phyloP scores from a whole-genome alignment of 495 filamentous ascomycete species.

The Sabuloglossum arenarium region DNA sequence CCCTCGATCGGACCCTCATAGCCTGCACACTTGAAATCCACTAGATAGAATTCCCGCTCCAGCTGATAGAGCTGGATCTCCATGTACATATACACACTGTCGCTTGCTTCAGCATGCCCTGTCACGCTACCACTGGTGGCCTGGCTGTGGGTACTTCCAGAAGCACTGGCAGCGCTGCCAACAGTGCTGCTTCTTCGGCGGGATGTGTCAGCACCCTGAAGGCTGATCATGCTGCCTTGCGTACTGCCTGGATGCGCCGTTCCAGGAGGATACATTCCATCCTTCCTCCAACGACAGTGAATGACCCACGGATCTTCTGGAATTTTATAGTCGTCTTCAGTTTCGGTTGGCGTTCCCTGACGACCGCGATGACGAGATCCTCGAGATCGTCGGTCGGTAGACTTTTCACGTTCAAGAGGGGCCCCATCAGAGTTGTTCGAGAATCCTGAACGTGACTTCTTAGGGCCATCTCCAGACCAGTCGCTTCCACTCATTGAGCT shows the following conservation, averaged over 20 bases:
- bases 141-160: conserved; percentile 21
- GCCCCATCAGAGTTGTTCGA: neutral
- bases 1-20: conserved; percentile 54
- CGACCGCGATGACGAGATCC: conserved; percentile 4
- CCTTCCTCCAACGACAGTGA: conserved; percentile 64
- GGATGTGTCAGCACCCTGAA: conserved; percentile 20
- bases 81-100: conserved; percentile 63
- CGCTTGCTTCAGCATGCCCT: conserved; percentile 8
- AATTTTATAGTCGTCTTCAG: conserved; percentile 42
- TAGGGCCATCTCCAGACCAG: neutral
- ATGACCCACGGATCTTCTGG: conserved; percentile 95
- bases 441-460: neutral
- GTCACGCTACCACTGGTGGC: neutral
- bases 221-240: conserved; percentile 26
- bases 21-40: conserved; percentile 97
- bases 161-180: conserved; percentile 17
- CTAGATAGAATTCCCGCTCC: conserved; percentile 80
- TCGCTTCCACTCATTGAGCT: neutral
- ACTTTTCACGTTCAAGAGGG: neutral
- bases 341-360: conserved; percentile 11
- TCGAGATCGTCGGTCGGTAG: neutral
- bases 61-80: conserved; percentile 95
- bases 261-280: conserved; percentile 39
- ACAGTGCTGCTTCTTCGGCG: conserved; percentile 25
- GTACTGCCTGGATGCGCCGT: conserved; percentile 30